Evolutionary conservation across 2,329 filamentous ascomycete genomes (phyloP).

Genomic region (Epicoccum sorghinum): DNA sequence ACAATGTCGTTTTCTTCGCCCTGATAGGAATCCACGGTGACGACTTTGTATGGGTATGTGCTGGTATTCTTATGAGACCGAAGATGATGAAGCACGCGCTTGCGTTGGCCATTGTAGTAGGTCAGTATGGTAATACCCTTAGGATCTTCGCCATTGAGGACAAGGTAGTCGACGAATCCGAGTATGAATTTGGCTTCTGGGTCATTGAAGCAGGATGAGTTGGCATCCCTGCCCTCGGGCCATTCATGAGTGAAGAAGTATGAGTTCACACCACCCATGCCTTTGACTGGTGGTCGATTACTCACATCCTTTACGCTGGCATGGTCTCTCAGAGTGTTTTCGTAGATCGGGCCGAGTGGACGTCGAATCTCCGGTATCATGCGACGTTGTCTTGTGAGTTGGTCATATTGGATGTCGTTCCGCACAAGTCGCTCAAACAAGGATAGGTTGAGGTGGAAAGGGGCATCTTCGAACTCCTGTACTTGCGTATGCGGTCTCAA

Average conservation of each 20-base stretch:
- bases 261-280: slow-evolving; percentile 66
- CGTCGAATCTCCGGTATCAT: slow-evolving; percentile 73
- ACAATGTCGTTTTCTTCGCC: slow-evolving; percentile 76
- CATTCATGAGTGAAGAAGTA: slow-evolving; percentile 71
- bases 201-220: slow-evolving; percentile 71
- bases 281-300: slow-evolving; percentile 61
- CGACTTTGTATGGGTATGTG: slow-evolving; percentile 60
- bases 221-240: slow-evolving; percentile 67
- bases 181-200: slow-evolving; percentile 79
- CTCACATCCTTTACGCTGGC: slow-evolving; percentile 54
- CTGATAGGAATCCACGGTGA: slow-evolving; percentile 88
- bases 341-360: slow-evolving; percentile 67
- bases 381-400: slow-evolving; percentile 71
- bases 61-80: slow-evolving; percentile 51
- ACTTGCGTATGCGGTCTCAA: slow-evolving; percentile 73
- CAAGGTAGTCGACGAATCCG: slow-evolving; percentile 73
- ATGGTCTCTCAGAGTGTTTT: slow-evolving; percentile 62
- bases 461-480: slow-evolving; percentile 61
- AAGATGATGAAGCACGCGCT: slow-evolving; percentile 62
- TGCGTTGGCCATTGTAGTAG: slow-evolving; percentile 86
- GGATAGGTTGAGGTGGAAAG: slow-evolving; percentile 73
- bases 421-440: slow-evolving; percentile 81
- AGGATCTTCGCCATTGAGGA: slow-evolving; percentile 67
- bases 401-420: slow-evolving; percentile 67
- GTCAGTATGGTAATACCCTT: slow-evolving; percentile 78